phyloP scores from a whole-genome alignment of 768 basidiomycete genomes.

The Podaxis pistillaris region DNA sequence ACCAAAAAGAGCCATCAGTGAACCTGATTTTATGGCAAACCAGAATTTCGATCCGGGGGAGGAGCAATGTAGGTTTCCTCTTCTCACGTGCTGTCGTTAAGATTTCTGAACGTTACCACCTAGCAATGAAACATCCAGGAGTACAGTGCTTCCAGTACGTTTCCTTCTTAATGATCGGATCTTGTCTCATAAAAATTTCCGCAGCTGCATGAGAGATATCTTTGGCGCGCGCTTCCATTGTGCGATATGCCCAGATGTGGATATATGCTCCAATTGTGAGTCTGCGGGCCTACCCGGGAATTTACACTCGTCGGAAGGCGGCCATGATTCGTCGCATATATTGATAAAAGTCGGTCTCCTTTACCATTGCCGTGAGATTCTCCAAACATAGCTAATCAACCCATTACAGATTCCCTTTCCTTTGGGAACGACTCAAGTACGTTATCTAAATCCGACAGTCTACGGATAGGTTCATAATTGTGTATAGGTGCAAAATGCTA shows the following conservation, averaged over 20 bases:
- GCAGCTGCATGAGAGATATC: slow-evolving; percentile 85
- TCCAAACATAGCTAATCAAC: slow-evolving; percentile 2
- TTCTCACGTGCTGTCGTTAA: slow-evolving; percentile 11
- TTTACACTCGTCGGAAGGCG: slow-evolving; percentile 71
- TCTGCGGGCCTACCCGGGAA: slow-evolving; percentile 84
- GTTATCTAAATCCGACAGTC: slow-evolving; percentile 10
- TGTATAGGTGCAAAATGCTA: slow-evolving; percentile 59
- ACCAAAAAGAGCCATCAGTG: slow-evolving; percentile 37
- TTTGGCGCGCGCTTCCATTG: slow-evolving; percentile 93
- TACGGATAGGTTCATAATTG: background rate
- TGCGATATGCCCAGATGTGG: slow-evolving; percentile 80
- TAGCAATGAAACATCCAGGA: slow-evolving; percentile 76
- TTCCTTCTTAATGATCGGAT: background rate
- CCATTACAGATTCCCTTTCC: slow-evolving; percentile 77
- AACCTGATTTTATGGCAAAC: slow-evolving; percentile 34
- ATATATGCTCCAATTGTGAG: slow-evolving; percentile 87
- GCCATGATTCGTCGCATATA: slow-evolving; percentile 84
- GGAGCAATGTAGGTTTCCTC: slow-evolving; percentile 54
- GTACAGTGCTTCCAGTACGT: slow-evolving; percentile 87
- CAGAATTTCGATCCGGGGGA: slow-evolving; percentile 42
- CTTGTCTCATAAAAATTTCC: background rate
- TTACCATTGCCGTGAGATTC: background rate
- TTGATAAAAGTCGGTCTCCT: slow-evolving; percentile 75
- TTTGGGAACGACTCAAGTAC: slow-evolving; percentile 65
- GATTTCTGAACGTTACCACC: background rate